Evolutionary conservation across 176 grass and related monocot genomes (phyloP).

Genomic region (Oryza brachyantha): DNA sequence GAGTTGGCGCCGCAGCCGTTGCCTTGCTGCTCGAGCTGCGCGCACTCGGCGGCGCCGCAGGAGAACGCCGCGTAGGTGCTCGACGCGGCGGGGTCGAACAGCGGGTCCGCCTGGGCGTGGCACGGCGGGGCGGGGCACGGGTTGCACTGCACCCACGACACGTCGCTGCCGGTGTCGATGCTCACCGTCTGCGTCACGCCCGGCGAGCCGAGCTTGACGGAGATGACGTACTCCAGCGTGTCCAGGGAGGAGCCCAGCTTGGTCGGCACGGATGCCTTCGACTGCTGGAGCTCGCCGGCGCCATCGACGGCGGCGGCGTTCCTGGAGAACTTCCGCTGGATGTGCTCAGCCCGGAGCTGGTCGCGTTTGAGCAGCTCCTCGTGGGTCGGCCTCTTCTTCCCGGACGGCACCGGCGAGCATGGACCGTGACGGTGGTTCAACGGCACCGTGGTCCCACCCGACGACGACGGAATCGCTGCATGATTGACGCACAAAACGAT

Average conservation of each 20-base stretch:
- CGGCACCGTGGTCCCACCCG: background rate
- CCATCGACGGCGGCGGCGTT: background rate
- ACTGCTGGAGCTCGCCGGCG: background rate
- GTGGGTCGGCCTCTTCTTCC: background rate
- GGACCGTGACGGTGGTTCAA: constrained; percentile 59
- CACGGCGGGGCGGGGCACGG: constrained; percentile 41
- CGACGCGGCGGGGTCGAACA: constrained; percentile 55
- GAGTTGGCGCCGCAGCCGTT: constrained; percentile 28
- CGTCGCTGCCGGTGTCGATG: constrained; percentile 73
- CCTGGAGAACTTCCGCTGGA: constrained; percentile 34
- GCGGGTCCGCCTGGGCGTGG: constrained; percentile 37
- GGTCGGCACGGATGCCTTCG: constrained; percentile 24
- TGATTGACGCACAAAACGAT: background rate
- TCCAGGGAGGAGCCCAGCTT: constrained; percentile 22
- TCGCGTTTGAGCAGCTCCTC: constrained; percentile 52
- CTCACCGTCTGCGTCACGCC: constrained; percentile 24
- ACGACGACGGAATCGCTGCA: constrained; percentile 9
- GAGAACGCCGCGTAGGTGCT: constrained; percentile 57
- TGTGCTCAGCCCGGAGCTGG: constrained; percentile 36
- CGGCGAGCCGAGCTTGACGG: constrained; percentile 44
- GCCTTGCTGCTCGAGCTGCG: constrained; percentile 22
- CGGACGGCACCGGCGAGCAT: constrained; percentile 43
- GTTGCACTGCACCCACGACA: constrained; percentile 74
- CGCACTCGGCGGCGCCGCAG: constrained; percentile 33
- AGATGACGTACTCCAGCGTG: constrained; percentile 54